Conservation (phyloP, 1,284 basidiomycete genomes). For the Vanrija sp. region DNA sequence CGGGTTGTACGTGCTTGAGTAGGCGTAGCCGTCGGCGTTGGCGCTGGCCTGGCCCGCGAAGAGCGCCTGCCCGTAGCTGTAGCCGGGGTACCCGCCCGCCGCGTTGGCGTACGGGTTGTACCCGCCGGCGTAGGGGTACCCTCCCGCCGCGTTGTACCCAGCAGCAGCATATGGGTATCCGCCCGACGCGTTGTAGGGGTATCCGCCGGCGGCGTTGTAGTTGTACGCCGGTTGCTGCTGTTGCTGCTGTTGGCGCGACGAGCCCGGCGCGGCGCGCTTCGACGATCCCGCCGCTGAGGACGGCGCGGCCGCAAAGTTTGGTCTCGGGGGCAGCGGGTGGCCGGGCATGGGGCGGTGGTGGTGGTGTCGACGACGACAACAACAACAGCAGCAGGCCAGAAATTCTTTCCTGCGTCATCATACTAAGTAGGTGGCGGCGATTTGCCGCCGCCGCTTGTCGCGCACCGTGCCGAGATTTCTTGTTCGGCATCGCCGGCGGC, state of each 20-base stretch:
- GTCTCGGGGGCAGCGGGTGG: not conserved
- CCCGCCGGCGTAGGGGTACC: not conserved
- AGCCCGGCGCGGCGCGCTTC: too few species aligned
- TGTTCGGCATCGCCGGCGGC: not conserved
- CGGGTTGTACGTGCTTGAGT: constrained; percentile 55
- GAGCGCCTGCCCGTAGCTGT: not conserved
- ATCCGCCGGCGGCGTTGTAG: constrained; percentile 1
- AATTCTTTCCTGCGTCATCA: too few species aligned
- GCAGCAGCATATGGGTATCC: too few species aligned
- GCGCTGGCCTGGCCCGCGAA: constrained; percentile 18
- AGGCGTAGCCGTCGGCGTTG: constrained; percentile 57
- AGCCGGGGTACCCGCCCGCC: not conserved
- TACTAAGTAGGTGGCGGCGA: not conserved
- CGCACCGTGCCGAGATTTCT: too few species aligned
- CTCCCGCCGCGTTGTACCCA: not conserved
- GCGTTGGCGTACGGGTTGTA: not conserved
- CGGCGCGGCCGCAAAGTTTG: not conserved
- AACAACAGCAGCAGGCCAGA: too few species aligned
- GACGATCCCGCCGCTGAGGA: not conserved
- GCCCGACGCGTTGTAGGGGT: not conserved
- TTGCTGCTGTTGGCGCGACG: too few species aligned
- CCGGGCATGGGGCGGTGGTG: not conserved
- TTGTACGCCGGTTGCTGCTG: not conserved
- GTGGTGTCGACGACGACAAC: not conserved
- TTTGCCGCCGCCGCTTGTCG: not conserved